These are phyloP conservation scores for Leucosporidium scottii DNA, from an alignment of 768 basidiomycete species.

Conservation along the genomic window DNA sequence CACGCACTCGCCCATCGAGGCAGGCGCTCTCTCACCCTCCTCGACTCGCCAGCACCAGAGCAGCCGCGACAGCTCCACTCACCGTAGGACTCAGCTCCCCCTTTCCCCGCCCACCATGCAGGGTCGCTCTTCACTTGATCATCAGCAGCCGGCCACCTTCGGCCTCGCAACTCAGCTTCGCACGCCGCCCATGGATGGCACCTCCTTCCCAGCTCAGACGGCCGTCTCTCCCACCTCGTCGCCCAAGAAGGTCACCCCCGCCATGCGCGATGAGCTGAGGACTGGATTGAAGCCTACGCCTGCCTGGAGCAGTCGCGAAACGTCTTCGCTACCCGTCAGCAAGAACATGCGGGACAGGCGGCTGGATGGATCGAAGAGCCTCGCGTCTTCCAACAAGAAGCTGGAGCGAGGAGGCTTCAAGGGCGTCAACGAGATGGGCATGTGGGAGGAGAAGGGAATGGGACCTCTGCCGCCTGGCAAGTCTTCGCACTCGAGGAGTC, in stretches of 20 bases:
- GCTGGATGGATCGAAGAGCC: background rate
- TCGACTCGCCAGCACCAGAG: too few relatives aligned
- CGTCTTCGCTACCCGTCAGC: background rate
- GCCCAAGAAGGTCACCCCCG: conserved; percentile 17
- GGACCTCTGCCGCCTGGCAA: background rate
- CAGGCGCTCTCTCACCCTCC: too few relatives aligned
- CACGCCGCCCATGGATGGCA: conserved; percentile 11
- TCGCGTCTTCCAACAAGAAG: background rate
- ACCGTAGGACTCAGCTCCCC: too few relatives aligned
- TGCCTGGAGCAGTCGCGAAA: background rate
- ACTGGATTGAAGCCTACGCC: background rate
- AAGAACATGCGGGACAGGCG: background rate
- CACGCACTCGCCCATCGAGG: too few relatives aligned
- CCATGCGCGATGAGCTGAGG: conserved; percentile 15
- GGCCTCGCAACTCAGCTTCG: conserved; percentile 21
- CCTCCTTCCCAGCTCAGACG: background rate
- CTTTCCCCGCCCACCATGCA: too few relatives aligned
- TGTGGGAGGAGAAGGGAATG: background rate
- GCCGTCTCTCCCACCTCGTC: background rate
- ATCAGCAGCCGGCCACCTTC: conserved; percentile 11
- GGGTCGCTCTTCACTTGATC: too few relatives aligned
- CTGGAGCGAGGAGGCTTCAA: background rate
- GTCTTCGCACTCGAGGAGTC: background rate
- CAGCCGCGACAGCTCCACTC: too few relatives aligned
- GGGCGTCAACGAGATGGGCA: conserved; percentile 1